A percentile compares a stretch with the other conserved stretches of the same genome.
Conservation (phyloP, 495 filamentous ascomycete species). For the Talaromyces adpressus region DNA sequence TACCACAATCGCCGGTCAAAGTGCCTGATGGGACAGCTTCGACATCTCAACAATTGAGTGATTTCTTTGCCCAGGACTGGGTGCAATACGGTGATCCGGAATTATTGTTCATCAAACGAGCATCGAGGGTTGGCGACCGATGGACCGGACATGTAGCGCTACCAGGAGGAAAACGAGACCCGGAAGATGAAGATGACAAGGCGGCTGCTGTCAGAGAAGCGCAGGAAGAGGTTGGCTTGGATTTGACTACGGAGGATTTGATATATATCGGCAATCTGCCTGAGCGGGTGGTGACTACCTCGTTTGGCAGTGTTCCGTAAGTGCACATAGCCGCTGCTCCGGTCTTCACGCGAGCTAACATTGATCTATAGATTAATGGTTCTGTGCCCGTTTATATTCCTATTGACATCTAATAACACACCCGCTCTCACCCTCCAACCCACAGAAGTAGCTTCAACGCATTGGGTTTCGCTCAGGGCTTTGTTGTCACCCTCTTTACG, state of each 20-base stretch:
- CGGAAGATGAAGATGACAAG: slow-evolving; percentile 57
- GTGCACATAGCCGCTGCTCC: slow-evolving; percentile 16
- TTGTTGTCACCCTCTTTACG: slow-evolving; percentile 55
- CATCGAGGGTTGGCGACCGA: slow-evolving; percentile 61
- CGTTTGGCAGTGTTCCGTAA: slow-evolving; percentile 64
- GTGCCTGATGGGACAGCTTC: slow-evolving; percentile 22
- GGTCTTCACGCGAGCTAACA: neutral
- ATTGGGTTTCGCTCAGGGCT: slow-evolving; percentile 68
- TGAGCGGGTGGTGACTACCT: slow-evolving; percentile 64
- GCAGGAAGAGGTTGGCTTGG: slow-evolving; percentile 64
- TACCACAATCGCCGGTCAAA: slow-evolving; percentile 32
- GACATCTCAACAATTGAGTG: slow-evolving; percentile 37
- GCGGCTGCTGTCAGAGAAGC: slow-evolving; percentile 64
- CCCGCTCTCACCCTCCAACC: slow-evolving; percentile 60
- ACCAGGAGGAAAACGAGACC: slow-evolving; percentile 67
- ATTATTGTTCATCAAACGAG: slow-evolving; percentile 70
- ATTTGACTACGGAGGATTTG: slow-evolving; percentile 48
- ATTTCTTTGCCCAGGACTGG: slow-evolving; percentile 66
- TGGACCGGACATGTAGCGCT: slow-evolving; percentile 74
- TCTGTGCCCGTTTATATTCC: slow-evolving; percentile 67
- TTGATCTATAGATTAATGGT: slow-evolving; percentile 58
- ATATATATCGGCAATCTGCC: slow-evolving; percentile 62
- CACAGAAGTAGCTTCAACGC: slow-evolving; percentile 64
- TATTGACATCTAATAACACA: slow-evolving; percentile 50
- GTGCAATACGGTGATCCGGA: slow-evolving; percentile 69